These are phyloP conservation scores for Vachellia pachyceras DNA, from an alignment of 306 rosid species.

Conservation along the genomic window DNA sequence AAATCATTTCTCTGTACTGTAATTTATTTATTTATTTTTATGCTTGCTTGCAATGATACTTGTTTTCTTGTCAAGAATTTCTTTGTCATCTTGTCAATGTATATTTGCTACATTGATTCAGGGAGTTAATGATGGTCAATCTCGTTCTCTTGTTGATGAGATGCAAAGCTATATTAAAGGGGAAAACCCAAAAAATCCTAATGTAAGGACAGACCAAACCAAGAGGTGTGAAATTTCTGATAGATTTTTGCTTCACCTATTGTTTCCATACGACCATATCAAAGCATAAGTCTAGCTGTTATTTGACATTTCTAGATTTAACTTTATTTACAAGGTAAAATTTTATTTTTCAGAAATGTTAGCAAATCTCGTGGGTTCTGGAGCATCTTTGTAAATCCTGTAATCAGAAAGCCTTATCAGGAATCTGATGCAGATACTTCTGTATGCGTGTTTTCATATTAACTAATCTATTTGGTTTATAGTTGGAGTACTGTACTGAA, in stretches of 20 bases:
- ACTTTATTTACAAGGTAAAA: slow-evolving; percentile 4
- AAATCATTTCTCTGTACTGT: slow-evolving; percentile 22
- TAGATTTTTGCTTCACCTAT: slow-evolving; percentile 29
- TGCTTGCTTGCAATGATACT: slow-evolving; percentile 12
- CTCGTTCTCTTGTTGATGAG: slow-evolving; percentile 47
- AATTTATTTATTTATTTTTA: slow-evolving; percentile 29
- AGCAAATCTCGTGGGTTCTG: slow-evolving; percentile 61
- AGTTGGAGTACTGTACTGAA: slow-evolving; percentile 34
- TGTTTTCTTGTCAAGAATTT: slow-evolving; percentile 23
- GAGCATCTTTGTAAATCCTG: slow-evolving; percentile 61
- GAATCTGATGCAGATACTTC: slow-evolving; percentile 56
- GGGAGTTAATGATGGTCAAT: slow-evolving; percentile 65
- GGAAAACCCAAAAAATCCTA: slow-evolving; percentile 55
- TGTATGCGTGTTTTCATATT: slow-evolving; percentile 49
- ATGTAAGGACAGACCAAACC: slow-evolving; percentile 46
- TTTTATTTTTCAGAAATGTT: slow-evolving; percentile 44
- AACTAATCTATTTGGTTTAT: slow-evolving; percentile 28
- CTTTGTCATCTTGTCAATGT: slow-evolving; percentile 21
- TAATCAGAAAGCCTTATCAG: slow-evolving; percentile 55
- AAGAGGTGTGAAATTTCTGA: slow-evolving; percentile 56
- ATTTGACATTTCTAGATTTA: slow-evolving; percentile 1
- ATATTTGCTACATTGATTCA: slow-evolving; percentile 34
- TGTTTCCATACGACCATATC: slow-evolving; percentile 26
- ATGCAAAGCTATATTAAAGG: slow-evolving; percentile 50
- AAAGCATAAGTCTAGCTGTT: not conserved